Base-by-base conservation (phyloP, 352 stramenopile genomes). In the Globisporangium megalacanthum region DNA sequence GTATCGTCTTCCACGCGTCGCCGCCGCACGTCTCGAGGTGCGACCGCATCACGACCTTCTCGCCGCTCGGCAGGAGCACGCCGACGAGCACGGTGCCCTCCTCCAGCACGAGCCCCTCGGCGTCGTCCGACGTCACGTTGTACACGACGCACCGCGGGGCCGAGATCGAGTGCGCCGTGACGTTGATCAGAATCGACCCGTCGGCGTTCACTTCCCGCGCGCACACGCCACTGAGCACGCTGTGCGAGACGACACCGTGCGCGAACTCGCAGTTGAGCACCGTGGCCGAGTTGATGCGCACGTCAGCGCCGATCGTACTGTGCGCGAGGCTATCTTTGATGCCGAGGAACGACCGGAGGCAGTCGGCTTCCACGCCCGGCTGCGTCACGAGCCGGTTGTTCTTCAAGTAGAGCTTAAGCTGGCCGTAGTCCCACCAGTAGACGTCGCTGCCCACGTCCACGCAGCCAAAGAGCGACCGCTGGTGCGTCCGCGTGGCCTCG, bases 371-470 rank as follows among this genome's bases (percentile, higher is more conserved):
- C 4, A 92, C 77, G 14, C 82, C 80, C 0, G 72, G 65, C 65
- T 98, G 77, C 47, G 94, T 91, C 55, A 99, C 77, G n/a, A 98
- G 78, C 6, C 88, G 72, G 66, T 98, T 97, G 80, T 99, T 99
- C 65, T 95, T 96, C 47, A 97, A 86, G 76, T 99, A 99, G n/a
- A 99, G 80, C 77, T 98, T 98, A 44, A 99, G 78, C 72, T 98
- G 95, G 45, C 97, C 97, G 73, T 99, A 99, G 82, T 99, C 97
- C 96, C 95, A 99, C 97, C 96, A 99, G 82, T 97, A 98, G 22
- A 97, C 94, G 58, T 97, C 84, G 58, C 85, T 96, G 56, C 96
- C 97, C 25, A 99, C 96, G 68, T 99, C 92, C 1, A 99, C 94
- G 35, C 95, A 97, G 57, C 97, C 97, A 82, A 99, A 98, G 15